Conservation (phyloP, 441 rosid genomes). For the Geranium incanum region DNA sequence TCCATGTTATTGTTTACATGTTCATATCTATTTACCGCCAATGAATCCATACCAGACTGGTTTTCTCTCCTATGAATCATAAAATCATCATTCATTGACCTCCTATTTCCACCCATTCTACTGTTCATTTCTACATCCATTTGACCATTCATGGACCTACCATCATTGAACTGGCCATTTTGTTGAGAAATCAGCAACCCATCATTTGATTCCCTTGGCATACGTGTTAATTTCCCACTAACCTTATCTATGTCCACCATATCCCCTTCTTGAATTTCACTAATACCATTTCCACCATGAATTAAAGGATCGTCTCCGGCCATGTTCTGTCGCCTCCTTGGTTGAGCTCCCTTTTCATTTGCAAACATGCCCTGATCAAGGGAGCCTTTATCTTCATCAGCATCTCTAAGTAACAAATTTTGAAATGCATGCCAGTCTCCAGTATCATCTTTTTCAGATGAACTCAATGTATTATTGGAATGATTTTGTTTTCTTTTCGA, state of each 20-base stretch:
- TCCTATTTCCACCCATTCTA: slow-evolving; percentile 37
- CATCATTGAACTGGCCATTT: slow-evolving; percentile 31
- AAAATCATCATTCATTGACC: slow-evolving; percentile 47
- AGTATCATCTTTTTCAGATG: slow-evolving; percentile 34
- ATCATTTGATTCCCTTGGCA: slow-evolving; percentile 45
- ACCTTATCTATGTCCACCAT: slow-evolving; percentile 33
- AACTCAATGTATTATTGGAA: slow-evolving; percentile 23
- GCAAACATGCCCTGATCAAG: slow-evolving; percentile 41
- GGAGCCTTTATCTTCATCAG: slow-evolving; percentile 55
- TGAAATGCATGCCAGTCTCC: slow-evolving; percentile 94
- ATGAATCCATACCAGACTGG: slow-evolving; percentile 39
- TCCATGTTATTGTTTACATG: slow-evolving; percentile 36
- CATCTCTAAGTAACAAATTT: slow-evolving; percentile 58
- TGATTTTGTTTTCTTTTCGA: slow-evolving; percentile 31
- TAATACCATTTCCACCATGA: slow-evolving; percentile 36
- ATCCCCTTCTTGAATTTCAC: slow-evolving; percentile 41
- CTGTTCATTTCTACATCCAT: slow-evolving; percentile 37
- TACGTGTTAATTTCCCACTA: slow-evolving; percentile 40
- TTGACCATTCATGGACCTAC: slow-evolving; percentile 32
- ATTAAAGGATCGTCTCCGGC: slow-evolving; percentile 54
- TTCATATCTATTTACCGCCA: slow-evolving; percentile 49
- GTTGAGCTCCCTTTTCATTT: slow-evolving; percentile 52
- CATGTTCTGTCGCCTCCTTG: slow-evolving; percentile 41
- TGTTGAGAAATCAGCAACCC: slow-evolving; percentile 41
- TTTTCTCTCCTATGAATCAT: slow-evolving; percentile 38